Conservation (phyloP, 2,329 filamentous ascomycete genomes). For the Cytospora piceicola region DNA sequence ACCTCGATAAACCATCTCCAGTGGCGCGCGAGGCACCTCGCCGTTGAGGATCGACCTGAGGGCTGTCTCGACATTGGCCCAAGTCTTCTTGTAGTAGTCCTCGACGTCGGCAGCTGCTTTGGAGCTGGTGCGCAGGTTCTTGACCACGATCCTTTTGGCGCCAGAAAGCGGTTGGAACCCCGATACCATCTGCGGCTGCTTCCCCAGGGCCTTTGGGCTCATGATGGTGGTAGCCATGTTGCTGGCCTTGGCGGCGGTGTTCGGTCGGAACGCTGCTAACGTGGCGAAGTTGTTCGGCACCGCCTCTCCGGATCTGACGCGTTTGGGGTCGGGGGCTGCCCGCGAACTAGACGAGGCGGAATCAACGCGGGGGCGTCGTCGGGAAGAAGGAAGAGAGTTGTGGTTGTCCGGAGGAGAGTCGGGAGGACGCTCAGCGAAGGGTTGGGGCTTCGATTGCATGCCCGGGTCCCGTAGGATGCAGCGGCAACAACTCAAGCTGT, state of each 20-base stretch:
- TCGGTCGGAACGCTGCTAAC: conserved; percentile 8
- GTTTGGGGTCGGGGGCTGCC: conserved; percentile 37
- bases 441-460: conserved; percentile 28
- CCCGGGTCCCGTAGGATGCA: conserved; percentile 25
- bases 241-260: conserved; percentile 19
- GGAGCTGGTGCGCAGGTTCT: conserved; percentile 77
- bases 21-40: conserved; percentile 66
- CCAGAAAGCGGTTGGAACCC: conserved; percentile 75
- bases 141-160: conserved; percentile 87
- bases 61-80: conserved; percentile 73
- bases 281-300: not conserved
- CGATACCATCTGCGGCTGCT: conserved; percentile 43
- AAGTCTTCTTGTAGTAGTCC: conserved; percentile 77
- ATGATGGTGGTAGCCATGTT: conserved; percentile 32
- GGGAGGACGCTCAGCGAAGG: conserved; percentile 18
- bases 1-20: conserved; percentile 86
- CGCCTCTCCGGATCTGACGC: conserved; percentile 34
- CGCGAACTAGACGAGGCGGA: conserved; percentile 32
- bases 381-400: conserved; percentile 28
- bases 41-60: conserved; percentile 74
- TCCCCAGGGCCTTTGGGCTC: conserved; percentile 42
- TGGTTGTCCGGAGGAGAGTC: conserved; percentile 17
- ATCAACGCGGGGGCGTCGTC: conserved; percentile 38
- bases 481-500: conserved; percentile 26
- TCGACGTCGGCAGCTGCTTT: conserved; percentile 64